Evolutionary conservation across 306 rosid genomes (phyloP), one percentile per base, ranked within the genome.

Genomic region (Casuarina cunninghamiana): DNA sequence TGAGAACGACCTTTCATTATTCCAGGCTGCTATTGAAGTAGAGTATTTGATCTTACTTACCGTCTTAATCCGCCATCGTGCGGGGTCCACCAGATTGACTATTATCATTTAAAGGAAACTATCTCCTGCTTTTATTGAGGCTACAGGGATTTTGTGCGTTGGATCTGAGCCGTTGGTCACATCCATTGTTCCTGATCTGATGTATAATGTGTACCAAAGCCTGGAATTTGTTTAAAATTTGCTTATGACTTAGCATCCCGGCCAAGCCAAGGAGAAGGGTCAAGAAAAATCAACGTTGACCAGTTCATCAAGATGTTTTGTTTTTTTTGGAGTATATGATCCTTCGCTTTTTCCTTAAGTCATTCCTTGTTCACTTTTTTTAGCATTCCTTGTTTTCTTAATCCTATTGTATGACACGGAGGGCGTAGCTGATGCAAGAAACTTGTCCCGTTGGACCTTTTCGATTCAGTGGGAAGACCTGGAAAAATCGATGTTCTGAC

Each of bases 211-310:
- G 35, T 19, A 19, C 10, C 9, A 3, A 4, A 8, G 39, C 4
- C 13, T 61, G 7, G n/a, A 21, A 6, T 19, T 55, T 11, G 17
- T 32, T 35, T 35, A 61, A 10, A 61, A 35, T 12, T 35, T 12
- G 17, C 7, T 32, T 5, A 61, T 35, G 44, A 61, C 38, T 60
- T 9, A 60, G 26, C 1, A 32, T 17, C 11, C 5, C 13, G 68
- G 43, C 9, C 19, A 62, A 12, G 69, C 17, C 17, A 0, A 41
- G 17, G 4, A 9, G 32, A 42, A 17, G 26, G 50, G 71, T 67
- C 71, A 67, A 67, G 35, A 42, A 67, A 41, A 67, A 67, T 9
- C 9, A 67, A 2, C 21, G 50, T 67, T 67, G 71, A 67, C 71
- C 35, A 17, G 35, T 7, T 16, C 21, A 17, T 17, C 3, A 8